Evolutionary conservation across 495 filamentous ascomycete species (phyloP).

Genomic region (Neurospora sp.): DNA sequence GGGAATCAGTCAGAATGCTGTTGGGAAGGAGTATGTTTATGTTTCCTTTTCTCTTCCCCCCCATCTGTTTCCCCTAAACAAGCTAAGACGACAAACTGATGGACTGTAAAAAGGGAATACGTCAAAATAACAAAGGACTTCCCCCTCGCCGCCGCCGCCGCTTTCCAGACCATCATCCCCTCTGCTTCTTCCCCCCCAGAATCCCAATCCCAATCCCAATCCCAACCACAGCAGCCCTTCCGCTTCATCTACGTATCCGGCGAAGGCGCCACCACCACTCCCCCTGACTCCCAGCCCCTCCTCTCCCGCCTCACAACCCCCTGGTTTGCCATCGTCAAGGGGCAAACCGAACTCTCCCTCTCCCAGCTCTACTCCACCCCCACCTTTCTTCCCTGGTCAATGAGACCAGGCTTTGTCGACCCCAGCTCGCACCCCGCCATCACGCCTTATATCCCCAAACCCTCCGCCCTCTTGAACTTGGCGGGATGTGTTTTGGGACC

Average conservation of each 20-base stretch:
- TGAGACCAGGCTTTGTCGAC: slow-evolving; percentile 48
- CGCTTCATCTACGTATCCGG: slow-evolving; percentile 65
- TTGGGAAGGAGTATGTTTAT: slow-evolving; percentile 46
- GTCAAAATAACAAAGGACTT: slow-evolving; percentile 56
- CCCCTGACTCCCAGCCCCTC: slow-evolving; percentile 41
- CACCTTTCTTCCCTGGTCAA: slow-evolving; percentile 11
- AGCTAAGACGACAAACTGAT: neutral
- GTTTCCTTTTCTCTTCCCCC: neutral
- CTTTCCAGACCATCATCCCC: slow-evolving; percentile 46
- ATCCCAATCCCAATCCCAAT: too few relatives aligned
- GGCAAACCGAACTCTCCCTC: slow-evolving; percentile 48
- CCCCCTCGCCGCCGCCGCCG: slow-evolving; percentile 44
- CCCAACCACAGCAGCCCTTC: slow-evolving; percentile 34
- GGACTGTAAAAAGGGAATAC: slow-evolving; percentile 44
- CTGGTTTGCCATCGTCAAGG: slow-evolving; percentile 38
- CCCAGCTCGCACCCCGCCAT: slow-evolving; percentile 35
- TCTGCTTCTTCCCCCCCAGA: slow-evolving; percentile 42
- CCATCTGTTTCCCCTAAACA: neutral
- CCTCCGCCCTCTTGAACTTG: neutral
- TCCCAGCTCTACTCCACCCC: slow-evolving; percentile 15
- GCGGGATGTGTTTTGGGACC: slow-evolving; percentile 9
- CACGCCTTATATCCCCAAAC: slow-evolving; percentile 32
- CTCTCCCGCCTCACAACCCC: slow-evolving; percentile 30
- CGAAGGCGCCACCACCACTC: slow-evolving; percentile 38
- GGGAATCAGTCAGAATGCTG: slow-evolving; percentile 48